Evolutionary conservation across 768 basidiomycete species (phyloP), one percentile per base, ranked within the genome.

Genomic region (Auricularia sp.): DNA sequence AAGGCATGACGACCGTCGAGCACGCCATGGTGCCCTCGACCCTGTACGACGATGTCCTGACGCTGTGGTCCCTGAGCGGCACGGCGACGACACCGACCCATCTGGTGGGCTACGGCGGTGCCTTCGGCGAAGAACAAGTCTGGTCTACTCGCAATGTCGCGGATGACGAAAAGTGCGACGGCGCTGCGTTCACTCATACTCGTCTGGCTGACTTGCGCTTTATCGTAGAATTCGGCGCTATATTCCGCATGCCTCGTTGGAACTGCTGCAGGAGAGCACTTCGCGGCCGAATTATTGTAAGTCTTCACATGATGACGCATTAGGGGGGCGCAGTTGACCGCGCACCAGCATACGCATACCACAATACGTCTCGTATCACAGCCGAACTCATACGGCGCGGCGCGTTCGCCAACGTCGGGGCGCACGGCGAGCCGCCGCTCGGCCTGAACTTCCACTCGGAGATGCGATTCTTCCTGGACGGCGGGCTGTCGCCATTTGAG

Each of bases 1-100:
- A 7, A 88, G 87, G 87, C 18, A 89, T 88, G 87, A 88, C 87
- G 1, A 89, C 87, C 2, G 75, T 90, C 11, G 87, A 90, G 71
- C 87, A 90, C 68, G 78, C 87, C 21, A 72, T 90, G 51, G 88
- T 88, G 5, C 77, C 88, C 1, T 82, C 88, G 1, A 72, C 73
- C 10, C 76, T 90, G 3, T 89, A 85, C 68, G 87, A 88, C 33
- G 88, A 89, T 67, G 76, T 90, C 61, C 70, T 85, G 33, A 85
- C 77, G 0, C 76, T 90, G 11, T 90, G 79, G 69, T 82, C 84
- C 3, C 63, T 77, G 70, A 90, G 88, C 69, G 88, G 88, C 4
- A 89, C 88, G 12, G 87, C 84, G 11, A 77, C 82, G 29, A 88
- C 88, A 0, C 88, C 88, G 2, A 90, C 88, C 0, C 88, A 90